Base-by-base conservation (phyloP, 2,329 filamentous ascomycete species). In the Fusarium acutatum region DNA sequence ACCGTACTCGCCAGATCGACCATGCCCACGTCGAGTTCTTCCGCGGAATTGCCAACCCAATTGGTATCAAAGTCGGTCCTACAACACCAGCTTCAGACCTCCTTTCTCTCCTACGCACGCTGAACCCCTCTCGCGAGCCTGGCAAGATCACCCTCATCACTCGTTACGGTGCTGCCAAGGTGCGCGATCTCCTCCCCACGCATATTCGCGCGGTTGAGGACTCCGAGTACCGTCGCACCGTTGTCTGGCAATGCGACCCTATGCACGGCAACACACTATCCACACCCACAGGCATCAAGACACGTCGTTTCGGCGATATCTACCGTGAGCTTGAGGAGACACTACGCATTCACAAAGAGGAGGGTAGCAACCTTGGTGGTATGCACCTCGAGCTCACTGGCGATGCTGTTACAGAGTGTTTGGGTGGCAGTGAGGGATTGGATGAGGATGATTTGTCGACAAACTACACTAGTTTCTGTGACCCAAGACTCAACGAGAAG, bases 211-310 rank as follows among this genome's bases (percentile, higher is more conserved):
- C 94, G 41, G 96, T 99, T 32, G 93, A 96, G 81, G 88, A 88
- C 77, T 95, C 93, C 64, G 94, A 91, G 82, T 91, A 90, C 82
- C 82, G 82, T 52, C 82, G 86, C 57, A 84, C 83, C 28, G 94
- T 97, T 8, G 94, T 98, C 77, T 98, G 96, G 96, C 96, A 98
- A 84, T 98, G 96, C 84, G 96, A 99, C 83, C 96, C 96, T 28
- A 99, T 99, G 96, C 96, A 99, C 84, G 96, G 96, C 71, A 93
- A 93, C 83, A 92, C 90, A 41, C 84, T 87, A 47, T 88, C 89
- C 26, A 96, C 94, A 0, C 88, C 90, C 0, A 85, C 89, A 0
- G 95, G 95, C 32, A 90, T 98, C 84, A 99, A 99, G 87, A 99
- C 96, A 4, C 90, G 96, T 22, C 92, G 93, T 62, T 99, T 99